Base-by-base conservation (phyloP, 2,329 filamentous ascomycete species). In the Pseudohalonectria lignicola region DNA sequence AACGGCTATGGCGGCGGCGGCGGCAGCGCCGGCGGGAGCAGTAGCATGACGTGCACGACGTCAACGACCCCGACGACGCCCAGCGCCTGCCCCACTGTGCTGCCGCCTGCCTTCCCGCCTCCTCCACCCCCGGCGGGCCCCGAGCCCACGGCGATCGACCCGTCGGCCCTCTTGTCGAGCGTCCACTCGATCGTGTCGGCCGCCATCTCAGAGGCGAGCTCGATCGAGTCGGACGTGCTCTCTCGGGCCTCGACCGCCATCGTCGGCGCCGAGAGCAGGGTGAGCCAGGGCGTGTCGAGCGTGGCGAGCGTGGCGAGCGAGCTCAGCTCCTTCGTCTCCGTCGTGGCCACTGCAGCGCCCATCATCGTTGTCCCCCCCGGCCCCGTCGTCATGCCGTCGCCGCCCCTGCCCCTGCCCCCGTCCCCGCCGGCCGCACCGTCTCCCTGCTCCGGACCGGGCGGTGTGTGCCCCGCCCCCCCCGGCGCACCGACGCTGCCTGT, bases 381-480 rank as follows among this genome's bases (percentile, higher is more conserved):
- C 30, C n/a, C n/a, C 8, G 16, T 8, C 15, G 31, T 17, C 31
- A 33, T 15, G 15, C 31, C 31, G 16, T 33, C 23, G 23, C 20
- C 19, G 21, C 40, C 25, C 34, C 41, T 12, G 40, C 39, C 29
- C 31, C 34, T 15, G 17, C 28, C 19, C 32, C 36, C 23, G 41
- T 43, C 32, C 39, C 37, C 10, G 19, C 33, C 5, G 39, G 42
- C 20, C 15, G 28, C 21, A 13, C 41, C 13, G 40, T 37, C 23
- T 7, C 23, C 23, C 7, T 12, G 8, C 8, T 12, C 23, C 8
- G 8, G 8, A 12, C 23, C 23, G 23, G 7, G 8, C 8, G 8
- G 8, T 26, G 23, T 26, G 7, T 7, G 7, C 8, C 8, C 12
- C 12, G 23, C 12, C 8, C 23, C 23, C 8, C 23, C 23, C 23